A percentile compares a stretch with the other conserved stretches of the same genome.
Evolutionary conservation across 805 yeast species (phyloP).

Genomic region (Kuraishia molischiana): DNA sequence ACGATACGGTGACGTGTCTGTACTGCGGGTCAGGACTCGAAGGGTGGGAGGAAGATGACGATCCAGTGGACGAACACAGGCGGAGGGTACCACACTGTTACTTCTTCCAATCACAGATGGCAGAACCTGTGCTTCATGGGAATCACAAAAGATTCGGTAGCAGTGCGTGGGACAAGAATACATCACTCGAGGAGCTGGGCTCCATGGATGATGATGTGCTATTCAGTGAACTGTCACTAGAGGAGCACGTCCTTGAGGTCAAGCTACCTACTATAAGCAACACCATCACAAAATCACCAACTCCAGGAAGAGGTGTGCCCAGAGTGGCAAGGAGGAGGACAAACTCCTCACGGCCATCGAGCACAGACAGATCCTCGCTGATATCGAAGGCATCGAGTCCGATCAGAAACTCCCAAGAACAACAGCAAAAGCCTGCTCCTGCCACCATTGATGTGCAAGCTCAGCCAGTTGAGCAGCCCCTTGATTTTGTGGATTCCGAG

Average conservation of each 20-base stretch:
- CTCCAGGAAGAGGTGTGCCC: not conserved
- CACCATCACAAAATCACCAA: not conserved
- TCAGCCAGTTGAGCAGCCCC: too few relatives aligned
- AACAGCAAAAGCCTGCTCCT: too few relatives aligned
- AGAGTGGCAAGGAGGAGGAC: not conserved
- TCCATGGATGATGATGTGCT: not conserved
- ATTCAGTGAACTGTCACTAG: not conserved
- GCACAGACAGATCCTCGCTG: not conserved
- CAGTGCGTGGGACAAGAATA: not conserved
- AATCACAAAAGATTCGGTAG: too few relatives aligned
- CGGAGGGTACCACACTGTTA: constrained; percentile 31
- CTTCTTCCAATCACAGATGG: constrained; percentile 22
- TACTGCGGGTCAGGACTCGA: constrained; percentile 55
- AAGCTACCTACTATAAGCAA: not conserved
- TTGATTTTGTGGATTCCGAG: too few relatives aligned
- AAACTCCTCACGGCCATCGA: not conserved
- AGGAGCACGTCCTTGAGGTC: not conserved
- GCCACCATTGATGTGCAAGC: too few relatives aligned
- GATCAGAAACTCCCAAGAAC: too few relatives aligned
- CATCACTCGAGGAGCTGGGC: not conserved
- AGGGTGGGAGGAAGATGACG: constrained; percentile 66
- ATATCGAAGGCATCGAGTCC: too few relatives aligned
- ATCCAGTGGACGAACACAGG: constrained; percentile 52
- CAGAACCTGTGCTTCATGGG: too few relatives aligned
- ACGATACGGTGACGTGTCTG: constrained; percentile 51